phyloP scores from a whole-genome alignment of 2,329 filamentous ascomycete genomes.

The Fusarium tanahbumbuense region DNA sequence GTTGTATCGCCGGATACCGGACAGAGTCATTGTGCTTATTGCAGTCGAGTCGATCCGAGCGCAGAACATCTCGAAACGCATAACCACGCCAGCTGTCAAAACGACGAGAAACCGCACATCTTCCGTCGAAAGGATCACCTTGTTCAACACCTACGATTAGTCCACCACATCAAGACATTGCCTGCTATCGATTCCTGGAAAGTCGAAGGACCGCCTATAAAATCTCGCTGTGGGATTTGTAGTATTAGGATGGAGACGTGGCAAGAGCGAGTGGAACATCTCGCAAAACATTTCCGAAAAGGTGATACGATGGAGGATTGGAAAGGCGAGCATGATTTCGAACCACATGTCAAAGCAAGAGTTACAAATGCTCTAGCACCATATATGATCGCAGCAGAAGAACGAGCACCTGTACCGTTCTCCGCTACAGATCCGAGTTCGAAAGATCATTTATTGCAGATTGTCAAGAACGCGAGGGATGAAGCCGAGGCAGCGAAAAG shows the following conservation, averaged over 20 bases:
- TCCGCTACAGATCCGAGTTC: slow-evolving; percentile 43
- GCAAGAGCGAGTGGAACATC: slow-evolving; percentile 46
- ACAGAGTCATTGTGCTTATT: slow-evolving; percentile 43
- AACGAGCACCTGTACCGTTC: slow-evolving; percentile 41
- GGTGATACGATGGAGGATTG: slow-evolving; percentile 47
- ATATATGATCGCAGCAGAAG: slow-evolving; percentile 44
- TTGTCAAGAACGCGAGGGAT: slow-evolving; percentile 8
- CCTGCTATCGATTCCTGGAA: slow-evolving; percentile 55
- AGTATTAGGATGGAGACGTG: slow-evolving; percentile 41
- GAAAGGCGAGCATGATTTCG: slow-evolving; percentile 47
- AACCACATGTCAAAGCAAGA: slow-evolving; percentile 34
- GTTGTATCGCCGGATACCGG: slow-evolving; percentile 37
- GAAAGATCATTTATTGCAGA: slow-evolving; percentile 40
- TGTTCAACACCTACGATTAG: slow-evolving; percentile 46
- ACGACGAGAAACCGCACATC: slow-evolving; percentile 7
- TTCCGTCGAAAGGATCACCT: slow-evolving; percentile 50
- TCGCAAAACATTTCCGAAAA: slow-evolving; percentile 45
- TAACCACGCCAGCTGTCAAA: slow-evolving; percentile 34
- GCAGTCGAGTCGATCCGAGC: slow-evolving; percentile 36
- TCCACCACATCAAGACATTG: slow-evolving; percentile 51
- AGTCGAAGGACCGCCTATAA: slow-evolving; percentile 34
- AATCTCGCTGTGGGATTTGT: slow-evolving; percentile 50
- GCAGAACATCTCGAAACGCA: slow-evolving; percentile 42
- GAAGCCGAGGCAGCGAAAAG: background rate
- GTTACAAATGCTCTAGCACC: slow-evolving; percentile 45